phyloP scores from a whole-genome alignment of 2,329 filamentous ascomycete species.

The Aspergillus neotritici region DNA sequence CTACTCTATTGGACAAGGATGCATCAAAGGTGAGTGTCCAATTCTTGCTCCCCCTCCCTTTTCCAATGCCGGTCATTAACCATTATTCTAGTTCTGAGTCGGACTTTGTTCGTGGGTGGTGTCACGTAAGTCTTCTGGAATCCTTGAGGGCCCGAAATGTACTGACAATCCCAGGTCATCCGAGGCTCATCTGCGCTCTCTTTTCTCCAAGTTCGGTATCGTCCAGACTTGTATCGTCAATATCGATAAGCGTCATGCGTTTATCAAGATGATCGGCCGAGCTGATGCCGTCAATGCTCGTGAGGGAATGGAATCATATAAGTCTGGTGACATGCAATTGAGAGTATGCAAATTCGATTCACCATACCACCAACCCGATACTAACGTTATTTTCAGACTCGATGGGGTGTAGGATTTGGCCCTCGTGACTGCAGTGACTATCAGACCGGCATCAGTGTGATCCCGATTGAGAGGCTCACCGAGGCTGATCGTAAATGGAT shows the following conservation, averaged over 20 bases:
- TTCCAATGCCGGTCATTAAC: slow-evolving; percentile 4
- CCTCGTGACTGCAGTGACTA: slow-evolving; percentile 98
- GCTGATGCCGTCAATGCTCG: slow-evolving; percentile 78
- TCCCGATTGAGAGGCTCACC: slow-evolving; percentile 86
- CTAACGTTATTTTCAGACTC: slow-evolving; percentile 54
- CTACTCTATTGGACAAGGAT: slow-evolving; percentile 62
- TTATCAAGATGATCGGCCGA: slow-evolving; percentile 96
- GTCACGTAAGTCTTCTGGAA: slow-evolving; percentile 62
- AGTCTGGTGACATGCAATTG: slow-evolving; percentile 66
- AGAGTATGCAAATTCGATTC: slow-evolving; percentile 49
- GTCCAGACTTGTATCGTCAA: slow-evolving; percentile 99
- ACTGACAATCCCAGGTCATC: slow-evolving; percentile 53
- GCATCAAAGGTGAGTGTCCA: slow-evolving; percentile 61
- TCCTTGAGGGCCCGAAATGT: neutral
- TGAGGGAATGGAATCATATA: slow-evolving; percentile 75
- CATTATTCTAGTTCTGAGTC: slow-evolving; percentile 63
- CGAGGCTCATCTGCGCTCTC: slow-evolving; percentile 71
- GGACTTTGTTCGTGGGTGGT: slow-evolving; percentile 93
- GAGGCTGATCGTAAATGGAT: slow-evolving; percentile 98
- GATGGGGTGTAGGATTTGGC: slow-evolving; percentile 96
- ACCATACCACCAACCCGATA: too few species aligned
- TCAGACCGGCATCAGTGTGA: slow-evolving; percentile 81
- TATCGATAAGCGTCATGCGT: slow-evolving; percentile 94
- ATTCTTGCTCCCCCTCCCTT: neutral
- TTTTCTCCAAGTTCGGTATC: slow-evolving; percentile 75